Percentiles rank a stretch among this genome's conserved stretches.
phyloP scores from a whole-genome alignment of 1,284 basidiomycete species.

The Trametes sp. region DNA sequence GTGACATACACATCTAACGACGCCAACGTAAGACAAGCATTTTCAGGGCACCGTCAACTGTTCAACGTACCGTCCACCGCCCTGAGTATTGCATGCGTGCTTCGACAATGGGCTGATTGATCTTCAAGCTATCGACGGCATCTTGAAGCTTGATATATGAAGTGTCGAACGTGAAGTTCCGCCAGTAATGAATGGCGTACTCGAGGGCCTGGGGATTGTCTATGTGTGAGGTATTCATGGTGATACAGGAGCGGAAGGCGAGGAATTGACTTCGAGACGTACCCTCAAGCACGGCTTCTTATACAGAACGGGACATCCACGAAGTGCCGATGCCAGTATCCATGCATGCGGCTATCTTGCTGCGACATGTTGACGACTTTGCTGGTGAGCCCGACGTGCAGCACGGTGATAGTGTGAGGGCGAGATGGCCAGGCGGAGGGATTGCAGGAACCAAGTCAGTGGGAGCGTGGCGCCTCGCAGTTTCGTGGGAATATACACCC shows the following conservation, averaged over 20 bases:
- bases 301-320: too few relatives aligned
- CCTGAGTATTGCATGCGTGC: not conserved
- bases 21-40: not conserved
- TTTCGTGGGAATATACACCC: too few relatives aligned
- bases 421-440: too few relatives aligned
- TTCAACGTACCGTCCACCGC: not conserved
- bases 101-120: not conserved
- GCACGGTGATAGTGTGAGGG: too few relatives aligned
- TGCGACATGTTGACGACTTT: too few relatives aligned
- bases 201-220: not conserved
- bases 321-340: too few relatives aligned
- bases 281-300: too few relatives aligned
- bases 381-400: too few relatives aligned
- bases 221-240: not conserved
- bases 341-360: too few relatives aligned
- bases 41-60: too few relatives aligned
- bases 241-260: not conserved
- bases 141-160: constrained; percentile 1
- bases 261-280: not conserved
- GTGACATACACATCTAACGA: not conserved
- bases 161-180: not conserved
- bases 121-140: not conserved
- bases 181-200: not conserved
- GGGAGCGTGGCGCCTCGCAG: too few relatives aligned
- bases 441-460: too few relatives aligned